Evolutionary conservation across 1,284 basidiomycete genomes (phyloP), one percentile per base, ranked within the genome.

Genomic region (Cerrena zonata): DNA sequence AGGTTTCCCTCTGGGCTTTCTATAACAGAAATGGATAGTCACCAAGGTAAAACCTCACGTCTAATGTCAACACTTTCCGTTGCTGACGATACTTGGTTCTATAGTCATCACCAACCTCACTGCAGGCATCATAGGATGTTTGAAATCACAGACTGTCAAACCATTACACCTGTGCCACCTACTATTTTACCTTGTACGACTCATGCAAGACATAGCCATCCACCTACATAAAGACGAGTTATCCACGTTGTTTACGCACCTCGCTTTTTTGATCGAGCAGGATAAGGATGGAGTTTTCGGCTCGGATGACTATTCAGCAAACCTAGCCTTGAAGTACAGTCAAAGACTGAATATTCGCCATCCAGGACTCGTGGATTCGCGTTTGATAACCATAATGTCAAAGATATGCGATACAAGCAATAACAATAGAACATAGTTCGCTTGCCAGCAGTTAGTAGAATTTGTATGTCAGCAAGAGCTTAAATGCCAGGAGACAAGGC

Each of bases 111-210:
- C 23, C 15, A 49, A 49, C 25, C 4, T 49, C 11, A 24, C 42
- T 4, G 23, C 37, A 12, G 47, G 47, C 3, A 23, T n/a, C n/a
- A 11, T 12, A 5, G 39, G 3, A 15, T 49, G 47, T 23, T n/a
- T 43, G 26, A n/a, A 41, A n/a, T 12, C 37, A 11, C 19, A 42
- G 7, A 25, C 22, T 4, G 23, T 42, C 13, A 25, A 49, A 4
- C 38, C 47, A 4, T n/a, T 24, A 5, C 47, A 42, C 23, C 26
- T 49, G 24, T 49, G 47, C 25, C 47, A 49, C 25, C 19, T 42
- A 4, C 24, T 49, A 4, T 24, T 49, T n/a, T 49, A 26, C 24
- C 39, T 49, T 19, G n/a, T 24, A 11, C 24, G 22, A 18, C 24
- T 40, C 22, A 22, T 49, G 15, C 22, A 49, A 18, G 39, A 49